Conservation (phyloP, 257 asterid species). For the Echium plantagineum region DNA sequence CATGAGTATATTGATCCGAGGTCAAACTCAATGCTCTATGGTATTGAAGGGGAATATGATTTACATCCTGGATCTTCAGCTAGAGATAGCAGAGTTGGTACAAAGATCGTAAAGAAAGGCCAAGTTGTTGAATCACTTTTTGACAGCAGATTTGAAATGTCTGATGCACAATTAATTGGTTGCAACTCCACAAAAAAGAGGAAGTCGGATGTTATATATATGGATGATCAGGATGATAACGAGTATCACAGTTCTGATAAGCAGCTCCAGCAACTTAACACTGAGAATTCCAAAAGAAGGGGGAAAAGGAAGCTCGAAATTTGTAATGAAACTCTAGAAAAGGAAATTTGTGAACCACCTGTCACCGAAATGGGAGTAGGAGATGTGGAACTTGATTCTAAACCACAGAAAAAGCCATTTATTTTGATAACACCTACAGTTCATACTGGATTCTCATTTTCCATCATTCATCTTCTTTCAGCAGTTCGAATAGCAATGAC, state of each 20-base stretch:
- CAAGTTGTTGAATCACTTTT: constrained; percentile 36
- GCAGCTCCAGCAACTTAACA: constrained; percentile 39
- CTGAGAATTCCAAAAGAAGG: constrained; percentile 42
- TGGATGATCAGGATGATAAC: constrained; percentile 35
- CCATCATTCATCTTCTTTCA: constrained; percentile 91
- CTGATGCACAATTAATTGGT: constrained; percentile 48
- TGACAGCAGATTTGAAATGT: constrained; percentile 39
- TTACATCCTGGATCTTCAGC: constrained; percentile 40
- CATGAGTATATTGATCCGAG: constrained; percentile 39
- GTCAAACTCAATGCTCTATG: constrained; percentile 32
- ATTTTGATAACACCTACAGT: constrained; percentile 77
- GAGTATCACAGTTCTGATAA: constrained; percentile 33
- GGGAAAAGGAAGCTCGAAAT: constrained; percentile 55
- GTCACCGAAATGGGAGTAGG: constrained; percentile 33
- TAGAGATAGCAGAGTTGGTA: constrained; percentile 39
- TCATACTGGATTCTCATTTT: constrained; percentile 82
- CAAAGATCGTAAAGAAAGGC: constrained; percentile 58
- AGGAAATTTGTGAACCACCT: constrained; percentile 47
- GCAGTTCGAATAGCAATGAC: constrained; percentile 86
- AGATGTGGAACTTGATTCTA: constrained; percentile 48
- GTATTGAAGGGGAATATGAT: constrained; percentile 37
- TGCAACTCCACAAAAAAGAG: constrained; percentile 69
- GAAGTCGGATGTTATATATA: constrained; percentile 38
- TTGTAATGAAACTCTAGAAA: constrained; percentile 28
- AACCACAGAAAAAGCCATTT: constrained; percentile 65